Percentiles rank a stretch among this genome's conserved stretches.
phyloP scores from a whole-genome alignment of 2,329 filamentous ascomycete genomes.

The Fusarium pilosicola region DNA sequence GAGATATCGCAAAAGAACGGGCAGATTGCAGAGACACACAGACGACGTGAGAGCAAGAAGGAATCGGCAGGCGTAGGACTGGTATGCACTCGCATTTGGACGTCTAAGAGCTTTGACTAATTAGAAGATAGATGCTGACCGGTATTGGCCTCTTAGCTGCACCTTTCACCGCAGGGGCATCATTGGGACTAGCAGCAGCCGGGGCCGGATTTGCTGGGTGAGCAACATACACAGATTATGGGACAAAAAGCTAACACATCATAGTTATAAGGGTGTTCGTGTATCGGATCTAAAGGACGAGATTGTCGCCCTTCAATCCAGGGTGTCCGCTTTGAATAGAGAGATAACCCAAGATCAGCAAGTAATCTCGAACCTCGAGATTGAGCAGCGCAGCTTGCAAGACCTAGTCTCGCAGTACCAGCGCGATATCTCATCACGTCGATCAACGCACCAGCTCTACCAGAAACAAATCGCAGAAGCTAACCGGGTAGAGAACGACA shows the following conservation, averaged over 20 bases:
- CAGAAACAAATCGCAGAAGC: neutral
- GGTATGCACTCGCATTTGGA: neutral
- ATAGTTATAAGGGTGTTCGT: neutral
- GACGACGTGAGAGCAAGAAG: neutral
- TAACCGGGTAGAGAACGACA: neutral
- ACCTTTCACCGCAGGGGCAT: neutral
- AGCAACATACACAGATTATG: fast-evolving
- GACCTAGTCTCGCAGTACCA: neutral
- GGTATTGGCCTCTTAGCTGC: neutral
- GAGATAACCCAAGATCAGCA: neutral
- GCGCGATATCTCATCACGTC: neutral
- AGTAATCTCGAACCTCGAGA: neutral
- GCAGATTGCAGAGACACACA: neutral
- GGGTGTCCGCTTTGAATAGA: neutral
- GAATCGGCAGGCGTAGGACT: neutral
- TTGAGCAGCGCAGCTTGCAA: neutral
- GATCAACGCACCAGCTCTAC: neutral
- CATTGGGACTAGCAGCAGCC: neutral
- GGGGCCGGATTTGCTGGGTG: neutral
- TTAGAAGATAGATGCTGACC: neutral
- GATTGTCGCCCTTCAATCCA: neutral
- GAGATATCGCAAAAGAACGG: neutral
- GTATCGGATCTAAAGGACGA: neutral
- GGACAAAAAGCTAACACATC: neutral
- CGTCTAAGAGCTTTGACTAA: neutral